Conservation (phyloP, 192 early-diverging fungal species). For the Podila horticola region DNA sequence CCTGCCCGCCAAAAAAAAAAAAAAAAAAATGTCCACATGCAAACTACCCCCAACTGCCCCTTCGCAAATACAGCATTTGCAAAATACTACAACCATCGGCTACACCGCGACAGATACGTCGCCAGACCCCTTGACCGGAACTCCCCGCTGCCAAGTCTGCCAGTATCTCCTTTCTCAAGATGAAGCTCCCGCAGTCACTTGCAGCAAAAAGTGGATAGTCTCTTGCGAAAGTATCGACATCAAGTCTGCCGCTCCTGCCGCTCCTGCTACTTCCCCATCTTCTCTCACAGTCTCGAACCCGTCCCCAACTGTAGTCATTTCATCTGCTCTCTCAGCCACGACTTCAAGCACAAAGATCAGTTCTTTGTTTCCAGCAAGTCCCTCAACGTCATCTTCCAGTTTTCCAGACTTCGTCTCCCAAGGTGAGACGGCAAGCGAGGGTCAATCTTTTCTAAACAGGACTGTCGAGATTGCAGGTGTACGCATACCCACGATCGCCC, state of each 20-base stretch:
- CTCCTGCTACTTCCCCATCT: too few species aligned
- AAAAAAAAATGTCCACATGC: too few species aligned
- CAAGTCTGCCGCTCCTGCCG: background rate
- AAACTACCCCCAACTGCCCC: too few species aligned
- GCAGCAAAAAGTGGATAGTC: background rate
- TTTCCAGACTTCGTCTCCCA: too few species aligned
- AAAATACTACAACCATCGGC: background rate
- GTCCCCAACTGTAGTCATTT: background rate
- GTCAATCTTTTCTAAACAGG: background rate
- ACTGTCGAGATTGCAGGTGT: background rate
- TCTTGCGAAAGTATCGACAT: background rate
- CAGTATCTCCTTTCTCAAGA: background rate
- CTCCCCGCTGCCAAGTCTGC: background rate
- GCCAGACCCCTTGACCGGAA: background rate
- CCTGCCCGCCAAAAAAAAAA: too few species aligned
- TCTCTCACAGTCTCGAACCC: too few species aligned
- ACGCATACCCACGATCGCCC: background rate
- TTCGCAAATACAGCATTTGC: background rate
- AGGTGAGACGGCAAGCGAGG: background rate
- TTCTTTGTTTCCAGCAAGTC: background rate
- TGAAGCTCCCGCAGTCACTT: background rate
- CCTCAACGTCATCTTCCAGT: background rate
- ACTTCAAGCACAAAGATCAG: background rate
- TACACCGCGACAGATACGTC: background rate
- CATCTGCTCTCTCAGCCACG: background rate